phyloP scores from a whole-genome alignment of 2,329 filamentous ascomycete species.

The Fusarium sp. region DNA sequence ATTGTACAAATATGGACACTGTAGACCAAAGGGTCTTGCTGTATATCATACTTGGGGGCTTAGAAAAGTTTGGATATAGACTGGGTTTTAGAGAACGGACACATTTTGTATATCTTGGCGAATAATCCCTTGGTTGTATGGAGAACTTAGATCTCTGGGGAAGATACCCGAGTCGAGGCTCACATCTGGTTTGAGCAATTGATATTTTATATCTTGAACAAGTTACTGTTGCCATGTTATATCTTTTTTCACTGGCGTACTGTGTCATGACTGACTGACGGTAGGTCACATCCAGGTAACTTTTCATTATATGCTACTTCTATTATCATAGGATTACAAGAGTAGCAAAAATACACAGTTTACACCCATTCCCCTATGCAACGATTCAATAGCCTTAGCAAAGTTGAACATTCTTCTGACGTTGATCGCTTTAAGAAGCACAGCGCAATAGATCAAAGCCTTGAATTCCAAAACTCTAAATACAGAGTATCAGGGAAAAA shows the following conservation, averaged over 20 bases:
- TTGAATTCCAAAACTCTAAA: neutral
- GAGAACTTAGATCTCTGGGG: constrained; percentile 9
- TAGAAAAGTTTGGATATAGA: neutral
- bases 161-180: constrained; percentile 8
- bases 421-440: neutral
- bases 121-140: neutral
- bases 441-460: neutral
- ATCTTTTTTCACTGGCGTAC: neutral
- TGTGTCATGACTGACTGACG: neutral
- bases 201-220: neutral
- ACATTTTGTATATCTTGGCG: neutral
- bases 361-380: neutral
- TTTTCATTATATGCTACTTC: neutral
- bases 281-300: neutral
- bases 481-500: neutral
- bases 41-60: constrained; percentile 1
- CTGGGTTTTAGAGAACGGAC: neutral
- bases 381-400: neutral
- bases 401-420: too few species aligned
- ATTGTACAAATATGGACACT: neutral
- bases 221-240: too few species aligned
- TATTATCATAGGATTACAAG: neutral
- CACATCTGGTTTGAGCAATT: neutral
- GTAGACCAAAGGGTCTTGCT: neutral
- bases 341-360: neutral